Percentiles rank a stretch among this genome's conserved stretches.
Conservation (phyloP, 2,329 filamentous ascomycete species). For the Exserohilum turcica region DNA sequence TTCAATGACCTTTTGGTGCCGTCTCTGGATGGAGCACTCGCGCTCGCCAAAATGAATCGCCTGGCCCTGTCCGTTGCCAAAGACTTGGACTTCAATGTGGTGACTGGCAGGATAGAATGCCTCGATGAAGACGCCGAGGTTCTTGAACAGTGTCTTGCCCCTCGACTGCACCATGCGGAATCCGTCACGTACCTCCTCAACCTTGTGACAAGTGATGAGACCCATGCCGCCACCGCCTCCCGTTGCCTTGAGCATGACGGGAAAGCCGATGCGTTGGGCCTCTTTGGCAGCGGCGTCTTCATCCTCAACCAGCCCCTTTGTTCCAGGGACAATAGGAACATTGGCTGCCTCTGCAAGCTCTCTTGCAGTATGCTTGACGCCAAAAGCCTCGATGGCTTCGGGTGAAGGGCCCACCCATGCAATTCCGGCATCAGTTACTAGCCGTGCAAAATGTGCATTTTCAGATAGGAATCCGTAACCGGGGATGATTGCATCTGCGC, state of each 20-base stretch:
- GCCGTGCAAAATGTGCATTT: slow-evolving; percentile 64
- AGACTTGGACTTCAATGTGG: slow-evolving; percentile 90
- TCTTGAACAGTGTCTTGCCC: slow-evolving; percentile 40
- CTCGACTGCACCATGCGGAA: slow-evolving; percentile 58
- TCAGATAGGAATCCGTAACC: slow-evolving; percentile 72
- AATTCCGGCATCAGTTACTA: slow-evolving; percentile 60
- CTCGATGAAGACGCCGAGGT: slow-evolving; percentile 54
- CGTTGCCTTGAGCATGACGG: slow-evolving; percentile 64
- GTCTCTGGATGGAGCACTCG: slow-evolving; percentile 83
- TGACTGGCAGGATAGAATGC: slow-evolving; percentile 41
- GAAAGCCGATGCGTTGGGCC: slow-evolving; percentile 59
- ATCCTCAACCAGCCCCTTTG: slow-evolving; percentile 55
- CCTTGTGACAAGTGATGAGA: slow-evolving; percentile 43
- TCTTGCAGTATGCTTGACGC: slow-evolving; percentile 63
- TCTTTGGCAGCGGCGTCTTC: slow-evolving; percentile 12
- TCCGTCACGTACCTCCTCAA: slow-evolving; percentile 47
- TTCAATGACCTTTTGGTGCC: slow-evolving; percentile 90
- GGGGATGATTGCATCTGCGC: slow-evolving; percentile 65
- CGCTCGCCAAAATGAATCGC: slow-evolving; percentile 85
- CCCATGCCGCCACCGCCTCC: slow-evolving; percentile 64
- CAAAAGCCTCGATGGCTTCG: slow-evolving; percentile 60
- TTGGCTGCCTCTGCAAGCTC: slow-evolving; percentile 58
- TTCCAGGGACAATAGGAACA: slow-evolving; percentile 62
- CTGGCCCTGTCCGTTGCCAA: slow-evolving; percentile 79
- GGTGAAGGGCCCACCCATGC: slow-evolving; percentile 65